phyloP scores from a whole-genome alignment of 129 eudicot species.

The Oenanthe sinensis region DNA sequence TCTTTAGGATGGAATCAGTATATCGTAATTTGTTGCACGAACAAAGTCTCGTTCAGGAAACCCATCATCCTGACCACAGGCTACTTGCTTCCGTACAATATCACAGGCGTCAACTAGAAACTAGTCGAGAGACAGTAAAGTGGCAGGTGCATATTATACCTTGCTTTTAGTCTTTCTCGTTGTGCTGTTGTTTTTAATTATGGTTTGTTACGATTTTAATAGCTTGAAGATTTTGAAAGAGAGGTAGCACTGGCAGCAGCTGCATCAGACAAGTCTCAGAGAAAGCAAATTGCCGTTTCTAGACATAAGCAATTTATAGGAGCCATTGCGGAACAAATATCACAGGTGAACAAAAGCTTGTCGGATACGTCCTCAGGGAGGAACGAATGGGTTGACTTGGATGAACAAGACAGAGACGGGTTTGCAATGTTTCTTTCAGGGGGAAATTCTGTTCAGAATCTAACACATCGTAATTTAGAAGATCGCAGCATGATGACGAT shows the following conservation, averaged over 20 bases:
- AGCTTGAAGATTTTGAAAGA: slow-evolving; percentile 44
- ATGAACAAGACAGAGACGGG: slow-evolving; percentile 32
- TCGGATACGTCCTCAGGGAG: neutral
- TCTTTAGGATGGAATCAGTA: slow-evolving; percentile 30
- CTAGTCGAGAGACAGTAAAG: slow-evolving; percentile 29
- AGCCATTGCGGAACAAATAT: slow-evolving; percentile 31
- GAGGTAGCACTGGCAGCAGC: slow-evolving; percentile 25
- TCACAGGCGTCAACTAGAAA: slow-evolving; percentile 31
- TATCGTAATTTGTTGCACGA: slow-evolving; percentile 31
- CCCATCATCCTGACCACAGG: slow-evolving; percentile 15
- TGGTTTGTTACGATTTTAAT: neutral
- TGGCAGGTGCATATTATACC: slow-evolving; percentile 24
- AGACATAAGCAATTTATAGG: slow-evolving; percentile 28
- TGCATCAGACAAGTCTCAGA: slow-evolving; percentile 17
- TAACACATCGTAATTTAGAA: slow-evolving; percentile 9
- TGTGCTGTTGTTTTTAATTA: neutral
- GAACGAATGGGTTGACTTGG: slow-evolving; percentile 11
- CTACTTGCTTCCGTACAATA: slow-evolving; percentile 19
- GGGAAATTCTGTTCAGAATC: slow-evolving; percentile 19
- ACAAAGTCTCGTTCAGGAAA: slow-evolving; percentile 23
- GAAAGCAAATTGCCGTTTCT: slow-evolving; percentile 18
- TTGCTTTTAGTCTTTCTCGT: neutral
- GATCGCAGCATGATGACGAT: slow-evolving; percentile 21
- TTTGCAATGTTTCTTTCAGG: slow-evolving; percentile 36
- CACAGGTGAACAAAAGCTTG: slow-evolving; percentile 22